A percentile compares a stretch with the other conserved stretches of the same genome.
phyloP scores from a whole-genome alignment of 73 alveolate species.

The Tetrahymena elliotti region DNA sequence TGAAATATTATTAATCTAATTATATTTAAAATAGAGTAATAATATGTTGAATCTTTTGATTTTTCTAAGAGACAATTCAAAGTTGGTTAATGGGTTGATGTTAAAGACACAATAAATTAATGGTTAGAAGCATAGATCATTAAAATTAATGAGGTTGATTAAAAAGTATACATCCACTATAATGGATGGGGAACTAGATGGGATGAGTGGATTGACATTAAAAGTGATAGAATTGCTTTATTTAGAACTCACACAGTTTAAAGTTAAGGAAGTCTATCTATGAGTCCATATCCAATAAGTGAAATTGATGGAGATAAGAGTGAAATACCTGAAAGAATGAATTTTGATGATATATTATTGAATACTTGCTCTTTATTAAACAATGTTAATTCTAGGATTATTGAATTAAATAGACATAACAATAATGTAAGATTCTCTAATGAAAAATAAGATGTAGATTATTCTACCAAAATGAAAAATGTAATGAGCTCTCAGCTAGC shows the following conservation, averaged over 20 bases:
- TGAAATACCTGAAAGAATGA: constrained; percentile 2
- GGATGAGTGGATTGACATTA: constrained; percentile 94
- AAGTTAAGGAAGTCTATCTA: constrained; percentile 62
- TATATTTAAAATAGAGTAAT: constrained; percentile 35
- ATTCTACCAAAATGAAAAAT: constrained; percentile 2
- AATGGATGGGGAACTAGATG: constrained; percentile 98
- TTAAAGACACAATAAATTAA: constrained; percentile 91
- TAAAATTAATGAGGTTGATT: constrained; percentile 50
- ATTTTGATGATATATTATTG: constrained; percentile 11
- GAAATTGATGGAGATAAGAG: constrained; percentile 68
- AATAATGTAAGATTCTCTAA: neutral
- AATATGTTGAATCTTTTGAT: constrained; percentile 43
- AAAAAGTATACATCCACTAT: constrained; percentile 79
- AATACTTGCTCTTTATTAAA: constrained; percentile 15
- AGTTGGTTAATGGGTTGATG: constrained; percentile 95
- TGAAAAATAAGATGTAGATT: neutral
- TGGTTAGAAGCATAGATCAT: constrained; percentile 92
- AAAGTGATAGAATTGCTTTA: constrained; percentile 78
- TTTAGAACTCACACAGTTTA: constrained; percentile 84
- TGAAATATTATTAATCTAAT: neutral
- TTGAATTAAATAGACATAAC: constrained; percentile 13
- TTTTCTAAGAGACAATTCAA: constrained; percentile 64
- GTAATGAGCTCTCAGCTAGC: constrained; percentile 50
- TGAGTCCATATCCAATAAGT: constrained; percentile 81
- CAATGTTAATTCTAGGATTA: neutral